phyloP scores from a whole-genome alignment of 2,329 filamentous ascomycete genomes.

The Claviceps pusilla region DNA sequence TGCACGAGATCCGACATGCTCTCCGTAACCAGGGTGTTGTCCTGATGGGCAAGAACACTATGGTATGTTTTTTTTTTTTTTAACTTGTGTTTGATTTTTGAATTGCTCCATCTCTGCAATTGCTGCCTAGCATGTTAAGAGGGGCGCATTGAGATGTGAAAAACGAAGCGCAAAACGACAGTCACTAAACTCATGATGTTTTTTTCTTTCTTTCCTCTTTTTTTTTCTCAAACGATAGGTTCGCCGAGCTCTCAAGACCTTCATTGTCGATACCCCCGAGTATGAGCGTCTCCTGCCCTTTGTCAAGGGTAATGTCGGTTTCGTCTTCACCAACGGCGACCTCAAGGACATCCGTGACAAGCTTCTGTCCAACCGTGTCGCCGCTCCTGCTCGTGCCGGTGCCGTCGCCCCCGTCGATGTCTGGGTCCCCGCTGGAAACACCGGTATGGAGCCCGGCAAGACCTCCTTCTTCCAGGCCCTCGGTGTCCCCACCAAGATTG shows the following conservation, averaged over 20 bases:
- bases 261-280: constrained; percentile 79
- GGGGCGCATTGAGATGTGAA: background rate
- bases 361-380: constrained; percentile 93
- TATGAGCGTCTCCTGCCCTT: constrained; percentile 94
- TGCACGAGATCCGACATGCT: constrained; percentile 96
- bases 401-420: constrained; percentile 88
- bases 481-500: constrained; percentile 99
- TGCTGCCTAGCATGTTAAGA: background rate
- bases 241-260: constrained; percentile 93
- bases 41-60: constrained; percentile 99
- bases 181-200: background rate
- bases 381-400: constrained; percentile 94
- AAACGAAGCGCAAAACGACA: background rate
- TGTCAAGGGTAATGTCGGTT: constrained; percentile 95
- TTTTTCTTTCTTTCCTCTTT: background rate
- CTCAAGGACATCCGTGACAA: constrained; percentile 86
- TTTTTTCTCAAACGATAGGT: constrained; percentile 35
- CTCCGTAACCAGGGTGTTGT: constrained; percentile 88
- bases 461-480: constrained; percentile 99
- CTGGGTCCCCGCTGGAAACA: constrained; percentile 94
- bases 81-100: background rate
- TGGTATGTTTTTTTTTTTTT: constrained; percentile 45
- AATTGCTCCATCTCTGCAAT: background rate
- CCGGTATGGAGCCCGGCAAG: constrained; percentile 99
- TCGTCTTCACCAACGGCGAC: constrained; percentile 98